These are phyloP conservation scores for Myxozyma neotropica DNA, from an alignment of 805 yeast species.

Conservation along the genomic window DNA sequence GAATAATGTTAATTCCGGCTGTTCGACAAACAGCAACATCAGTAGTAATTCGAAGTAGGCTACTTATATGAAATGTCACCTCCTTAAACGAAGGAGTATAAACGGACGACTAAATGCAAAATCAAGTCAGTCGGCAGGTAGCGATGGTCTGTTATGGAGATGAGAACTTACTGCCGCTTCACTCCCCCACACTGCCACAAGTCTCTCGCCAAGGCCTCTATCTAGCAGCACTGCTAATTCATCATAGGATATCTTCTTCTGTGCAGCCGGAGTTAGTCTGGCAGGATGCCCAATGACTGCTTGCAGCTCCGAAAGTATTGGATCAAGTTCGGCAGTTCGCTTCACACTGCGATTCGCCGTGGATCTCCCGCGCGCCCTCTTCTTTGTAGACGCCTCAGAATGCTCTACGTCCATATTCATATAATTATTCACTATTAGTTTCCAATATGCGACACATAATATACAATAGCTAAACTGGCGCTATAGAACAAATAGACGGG, in stretches of 20 bases:
- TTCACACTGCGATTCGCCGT: conserved; percentile 3
- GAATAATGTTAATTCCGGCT: conserved; percentile 44
- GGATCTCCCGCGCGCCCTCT: not conserved
- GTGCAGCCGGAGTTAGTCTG: not conserved
- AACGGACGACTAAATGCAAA: conserved; percentile 8
- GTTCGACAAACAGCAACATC: not conserved
- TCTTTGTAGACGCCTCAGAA: not conserved
- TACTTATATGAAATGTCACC: conserved; percentile 2
- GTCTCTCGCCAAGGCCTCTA: conserved; percentile 18
- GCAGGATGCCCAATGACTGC: conserved; percentile 9
- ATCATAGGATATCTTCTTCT: not conserved
- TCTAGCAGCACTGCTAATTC: conserved; percentile 7
- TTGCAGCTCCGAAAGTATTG: not conserved
- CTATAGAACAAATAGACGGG: too few relatives aligned
- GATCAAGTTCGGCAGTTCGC: conserved; percentile 8
- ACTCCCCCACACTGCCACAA: conserved; percentile 23
- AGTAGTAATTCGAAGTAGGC: not conserved
- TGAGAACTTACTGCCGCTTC: conserved; percentile 14
- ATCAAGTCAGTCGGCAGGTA: not conserved
- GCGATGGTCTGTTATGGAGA: not conserved
- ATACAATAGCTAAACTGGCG: too few relatives aligned
- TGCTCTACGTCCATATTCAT: not conserved
- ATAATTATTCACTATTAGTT: not conserved
- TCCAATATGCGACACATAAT: too few relatives aligned
- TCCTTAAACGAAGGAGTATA: conserved; percentile 13